These are phyloP conservation scores for Barnettozyma hawaiiensis DNA, from an alignment of 1,139 yeast species.

Conservation along the genomic window DNA sequence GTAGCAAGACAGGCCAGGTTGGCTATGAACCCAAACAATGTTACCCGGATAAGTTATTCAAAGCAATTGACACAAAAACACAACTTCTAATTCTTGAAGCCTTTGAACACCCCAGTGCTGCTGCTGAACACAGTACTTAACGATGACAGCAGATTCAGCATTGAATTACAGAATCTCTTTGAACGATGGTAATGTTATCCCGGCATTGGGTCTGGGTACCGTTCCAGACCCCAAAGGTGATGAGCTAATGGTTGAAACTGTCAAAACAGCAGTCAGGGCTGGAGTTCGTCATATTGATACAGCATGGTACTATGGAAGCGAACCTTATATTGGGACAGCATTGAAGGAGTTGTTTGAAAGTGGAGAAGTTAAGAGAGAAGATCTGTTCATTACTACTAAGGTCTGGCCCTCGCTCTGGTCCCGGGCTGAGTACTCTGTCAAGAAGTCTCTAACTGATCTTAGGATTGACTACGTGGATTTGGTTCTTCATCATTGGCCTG, in stretches of 20 bases:
- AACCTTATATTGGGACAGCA: conserved; percentile 45
- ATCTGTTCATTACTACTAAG: conserved; percentile 54
- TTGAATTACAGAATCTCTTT: conserved; percentile 22
- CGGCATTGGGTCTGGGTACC: conserved; percentile 59
- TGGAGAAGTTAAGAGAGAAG: conserved; percentile 49
- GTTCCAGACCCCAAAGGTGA: conserved; percentile 35
- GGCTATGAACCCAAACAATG: too few relatives aligned
- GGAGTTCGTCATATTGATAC: conserved; percentile 54
- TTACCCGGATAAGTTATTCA: too few relatives aligned
- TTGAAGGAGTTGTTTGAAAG: conserved; percentile 42
- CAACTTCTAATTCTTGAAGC: too few relatives aligned
- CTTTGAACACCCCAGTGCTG: too few relatives aligned
- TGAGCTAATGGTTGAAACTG: conserved; percentile 29
- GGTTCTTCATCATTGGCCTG: conserved; percentile 59
- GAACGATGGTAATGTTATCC: conserved; percentile 49
- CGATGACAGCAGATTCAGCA: too few relatives aligned
- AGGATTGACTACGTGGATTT: conserved; percentile 56
- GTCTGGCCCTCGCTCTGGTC: conserved; percentile 49
- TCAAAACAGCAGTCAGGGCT: conserved; percentile 41
- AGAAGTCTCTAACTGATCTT: conserved; percentile 36
- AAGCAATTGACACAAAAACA: too few relatives aligned
- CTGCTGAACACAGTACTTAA: not conserved
- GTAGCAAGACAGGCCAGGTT: too few relatives aligned
- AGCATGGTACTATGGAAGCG: conserved; percentile 50
- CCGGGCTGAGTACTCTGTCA: conserved; percentile 32